Evolutionary conservation across 2,329 filamentous ascomycete genomes (phyloP).

Genomic region (Alternaria metachromatica): DNA sequence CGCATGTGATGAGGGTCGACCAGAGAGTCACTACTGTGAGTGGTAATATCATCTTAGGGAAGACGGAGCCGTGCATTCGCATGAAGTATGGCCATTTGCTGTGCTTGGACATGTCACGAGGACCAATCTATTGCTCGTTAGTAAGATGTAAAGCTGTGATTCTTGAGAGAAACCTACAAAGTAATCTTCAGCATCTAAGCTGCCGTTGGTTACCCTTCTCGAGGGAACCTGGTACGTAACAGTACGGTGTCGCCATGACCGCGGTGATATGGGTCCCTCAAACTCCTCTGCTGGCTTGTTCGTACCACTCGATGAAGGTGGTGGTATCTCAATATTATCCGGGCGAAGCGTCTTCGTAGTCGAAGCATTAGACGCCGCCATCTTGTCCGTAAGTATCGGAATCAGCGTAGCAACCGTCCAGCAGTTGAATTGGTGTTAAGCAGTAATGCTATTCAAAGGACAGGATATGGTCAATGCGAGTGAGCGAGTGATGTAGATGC

Average conservation of each 20-base stretch:
- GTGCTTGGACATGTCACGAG: conserved; percentile 73
- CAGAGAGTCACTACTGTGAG: conserved; percentile 67
- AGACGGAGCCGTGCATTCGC: conserved; percentile 76
- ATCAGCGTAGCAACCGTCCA: conserved; percentile 37
- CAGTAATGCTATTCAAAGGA: background rate
- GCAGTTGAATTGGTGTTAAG: conserved; percentile 29
- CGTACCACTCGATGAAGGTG: conserved; percentile 24
- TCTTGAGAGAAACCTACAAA: conserved; percentile 58
- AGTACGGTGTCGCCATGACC: conserved; percentile 41
- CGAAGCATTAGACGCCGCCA: conserved; percentile 38
- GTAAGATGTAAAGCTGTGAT: background rate
- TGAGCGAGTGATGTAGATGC: background rate
- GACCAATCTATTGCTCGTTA: conserved; percentile 54
- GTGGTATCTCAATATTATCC: conserved; percentile 41
- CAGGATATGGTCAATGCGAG: conserved; percentile 8
- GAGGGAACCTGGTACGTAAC: conserved; percentile 38
- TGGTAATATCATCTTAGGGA: conserved; percentile 76
- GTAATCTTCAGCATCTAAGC: conserved; percentile 62
- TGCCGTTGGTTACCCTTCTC: conserved; percentile 36
- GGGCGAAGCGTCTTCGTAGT: conserved; percentile 41
- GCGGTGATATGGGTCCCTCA: conserved; percentile 37
- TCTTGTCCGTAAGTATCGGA: conserved; percentile 13
- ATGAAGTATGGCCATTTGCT: conserved; percentile 80
- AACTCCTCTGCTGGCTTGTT: conserved; percentile 15
- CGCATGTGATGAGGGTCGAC: conserved; percentile 68